phyloP scores from a whole-genome alignment of 2,329 filamentous ascomycete species.

The Pyrenophora seminiperda region DNA sequence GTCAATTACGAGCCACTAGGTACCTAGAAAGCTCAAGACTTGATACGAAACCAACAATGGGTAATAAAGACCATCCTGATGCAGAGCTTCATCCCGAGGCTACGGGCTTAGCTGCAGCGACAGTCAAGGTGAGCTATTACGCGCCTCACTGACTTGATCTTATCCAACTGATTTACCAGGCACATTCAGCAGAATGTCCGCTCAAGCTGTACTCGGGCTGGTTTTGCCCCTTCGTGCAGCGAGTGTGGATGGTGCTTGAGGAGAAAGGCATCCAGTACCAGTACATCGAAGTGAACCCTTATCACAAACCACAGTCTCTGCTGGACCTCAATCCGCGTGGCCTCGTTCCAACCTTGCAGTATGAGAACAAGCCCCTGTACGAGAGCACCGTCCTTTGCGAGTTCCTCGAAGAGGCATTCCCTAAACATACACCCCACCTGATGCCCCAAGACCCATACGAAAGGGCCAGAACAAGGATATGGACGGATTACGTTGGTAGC shows the following conservation, averaged over 20 bases:
- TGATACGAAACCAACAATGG: constrained; percentile 25
- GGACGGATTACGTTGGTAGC: constrained; percentile 73
- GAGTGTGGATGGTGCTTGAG: constrained; percentile 72
- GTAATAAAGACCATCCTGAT: constrained; percentile 43
- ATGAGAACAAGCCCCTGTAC: constrained; percentile 65
- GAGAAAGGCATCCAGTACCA: constrained; percentile 77
- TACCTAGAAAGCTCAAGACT: neutral
- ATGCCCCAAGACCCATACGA: constrained; percentile 67
- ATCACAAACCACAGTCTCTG: constrained; percentile 71
- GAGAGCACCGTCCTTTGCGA: constrained; percentile 76
- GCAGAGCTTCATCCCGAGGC: constrained; percentile 44
- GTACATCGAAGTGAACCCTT: constrained; percentile 73
- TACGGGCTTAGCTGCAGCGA: constrained; percentile 39
- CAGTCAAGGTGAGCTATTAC: constrained; percentile 31
- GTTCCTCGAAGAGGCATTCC: constrained; percentile 74
- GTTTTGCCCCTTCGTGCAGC: constrained; percentile 74
- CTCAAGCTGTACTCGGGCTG: constrained; percentile 74
- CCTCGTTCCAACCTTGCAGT: constrained; percentile 71
- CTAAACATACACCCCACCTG: constrained; percentile 56
- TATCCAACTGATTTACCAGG: constrained; percentile 19
- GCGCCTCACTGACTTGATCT: neutral
- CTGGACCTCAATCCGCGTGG: constrained; percentile 75
- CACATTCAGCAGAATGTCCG: constrained; percentile 50
- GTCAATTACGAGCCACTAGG: neutral
- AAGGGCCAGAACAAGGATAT: constrained; percentile 69